These are phyloP conservation scores for Wickerhamomyces chaumierensis DNA, from an alignment of 805 yeast species.

Conservation along the genomic window DNA sequence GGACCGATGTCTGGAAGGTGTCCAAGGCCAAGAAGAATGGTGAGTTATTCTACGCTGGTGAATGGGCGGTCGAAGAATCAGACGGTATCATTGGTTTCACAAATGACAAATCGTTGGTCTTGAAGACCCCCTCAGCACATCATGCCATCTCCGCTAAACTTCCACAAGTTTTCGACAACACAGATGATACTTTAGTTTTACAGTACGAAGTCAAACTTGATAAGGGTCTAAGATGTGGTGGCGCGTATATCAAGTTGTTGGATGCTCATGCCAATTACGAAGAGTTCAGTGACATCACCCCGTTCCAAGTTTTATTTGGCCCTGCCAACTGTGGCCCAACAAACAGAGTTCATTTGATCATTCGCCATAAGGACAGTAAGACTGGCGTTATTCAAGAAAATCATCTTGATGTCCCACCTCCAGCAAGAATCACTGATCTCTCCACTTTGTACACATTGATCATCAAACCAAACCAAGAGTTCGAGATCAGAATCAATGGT, in stretches of 20 bases:
- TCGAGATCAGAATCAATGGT: constrained; percentile 79
- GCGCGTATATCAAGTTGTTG: constrained; percentile 76
- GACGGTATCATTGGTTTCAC: constrained; percentile 43
- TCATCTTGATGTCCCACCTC: constrained; percentile 54
- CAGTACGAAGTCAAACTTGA: constrained; percentile 88
- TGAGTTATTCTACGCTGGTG: constrained; percentile 52
- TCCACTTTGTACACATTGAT: constrained; percentile 70
- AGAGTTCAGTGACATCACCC: constrained; percentile 53
- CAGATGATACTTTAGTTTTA: constrained; percentile 56
- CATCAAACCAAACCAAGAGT: constrained; percentile 51
- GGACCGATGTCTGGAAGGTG: constrained; percentile 41
- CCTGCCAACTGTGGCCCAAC: constrained; percentile 84
- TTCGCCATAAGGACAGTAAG: constrained; percentile 44
- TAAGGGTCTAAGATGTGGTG: constrained; percentile 73
- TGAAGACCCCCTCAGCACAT: constrained; percentile 65
- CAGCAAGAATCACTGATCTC: constrained; percentile 37
- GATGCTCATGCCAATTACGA: constrained; percentile 29
- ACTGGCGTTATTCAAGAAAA: constrained; percentile 57
- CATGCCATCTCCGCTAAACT: constrained; percentile 70
- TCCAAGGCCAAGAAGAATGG: constrained; percentile 45
- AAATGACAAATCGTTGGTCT: constrained; percentile 67
- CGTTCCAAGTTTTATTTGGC: constrained; percentile 86
- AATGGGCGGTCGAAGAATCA: constrained; percentile 67
- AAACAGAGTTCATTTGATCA: constrained; percentile 70
- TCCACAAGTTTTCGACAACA: constrained; percentile 46